A percentile compares a stretch with the other conserved stretches of the same genome.
Evolutionary conservation across 139 green algal species (phyloP).

Genomic region (Coccomyxa sp.): DNA sequence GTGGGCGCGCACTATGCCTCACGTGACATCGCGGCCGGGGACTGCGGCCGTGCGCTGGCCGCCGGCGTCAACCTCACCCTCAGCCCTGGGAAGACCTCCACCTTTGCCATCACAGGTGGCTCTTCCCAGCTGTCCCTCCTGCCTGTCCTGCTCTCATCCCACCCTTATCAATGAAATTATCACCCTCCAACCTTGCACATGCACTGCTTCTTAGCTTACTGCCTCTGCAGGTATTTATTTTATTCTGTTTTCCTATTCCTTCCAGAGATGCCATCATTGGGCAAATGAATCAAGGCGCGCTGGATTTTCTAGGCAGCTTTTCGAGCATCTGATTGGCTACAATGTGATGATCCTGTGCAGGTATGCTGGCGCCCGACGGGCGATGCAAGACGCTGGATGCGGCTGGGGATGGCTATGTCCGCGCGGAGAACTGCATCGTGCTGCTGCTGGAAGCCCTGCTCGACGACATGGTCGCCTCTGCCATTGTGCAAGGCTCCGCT

Average conservation of each 20-base stretch:
- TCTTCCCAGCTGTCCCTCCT: neutral
- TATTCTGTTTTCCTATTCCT: neutral
- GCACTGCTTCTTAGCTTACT: neutral
- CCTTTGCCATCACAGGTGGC: constrained; percentile 5
- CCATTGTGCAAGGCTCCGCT: constrained; percentile 29
- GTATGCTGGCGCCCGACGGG: constrained; percentile 70
- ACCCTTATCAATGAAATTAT: no score
- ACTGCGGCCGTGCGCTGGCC: constrained; percentile 26
- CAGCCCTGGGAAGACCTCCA: neutral
- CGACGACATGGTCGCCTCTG: neutral
- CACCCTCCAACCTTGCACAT: no score
- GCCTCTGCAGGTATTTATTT: neutral
- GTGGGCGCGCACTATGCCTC: constrained; percentile 49
- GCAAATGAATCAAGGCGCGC: no score
- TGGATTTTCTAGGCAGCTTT: no score
- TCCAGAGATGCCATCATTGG: no score
- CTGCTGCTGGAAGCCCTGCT: constrained; percentile 25
- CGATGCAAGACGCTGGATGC: constrained; percentile 79
- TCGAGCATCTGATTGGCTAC: no score
- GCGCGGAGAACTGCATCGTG: constrained; percentile 47
- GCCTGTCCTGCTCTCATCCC: no score
- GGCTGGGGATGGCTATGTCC: constrained; percentile 74
- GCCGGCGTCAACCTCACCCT: constrained; percentile 64
- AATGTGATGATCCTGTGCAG: constrained; percentile 10
- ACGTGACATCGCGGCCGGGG: constrained; percentile 11